Evolutionary conservation across 192 early-diverging fungal species (phyloP).

Genomic region (Umbelopsis isabellina): DNA sequence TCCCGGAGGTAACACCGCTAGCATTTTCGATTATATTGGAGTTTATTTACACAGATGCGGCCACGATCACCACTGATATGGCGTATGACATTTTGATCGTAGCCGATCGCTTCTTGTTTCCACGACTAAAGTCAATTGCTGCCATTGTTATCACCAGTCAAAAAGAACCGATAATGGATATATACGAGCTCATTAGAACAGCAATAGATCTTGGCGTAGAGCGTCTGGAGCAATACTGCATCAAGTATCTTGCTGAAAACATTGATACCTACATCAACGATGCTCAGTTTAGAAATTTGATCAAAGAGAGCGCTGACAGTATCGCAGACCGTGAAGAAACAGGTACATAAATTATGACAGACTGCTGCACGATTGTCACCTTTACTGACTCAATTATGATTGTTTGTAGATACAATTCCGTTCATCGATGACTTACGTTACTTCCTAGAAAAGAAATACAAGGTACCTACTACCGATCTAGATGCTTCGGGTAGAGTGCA

Average conservation of each 20-base stretch:
- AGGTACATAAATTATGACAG: neutral
- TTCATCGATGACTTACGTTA: conserved; percentile 58
- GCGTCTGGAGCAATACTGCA: conserved; percentile 50
- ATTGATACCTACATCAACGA: conserved; percentile 35
- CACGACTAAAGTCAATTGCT: conserved; percentile 45
- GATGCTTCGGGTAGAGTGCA: conserved; percentile 33
- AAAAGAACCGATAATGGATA: conserved; percentile 24
- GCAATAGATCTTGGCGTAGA: conserved; percentile 49
- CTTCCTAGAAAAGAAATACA: conserved; percentile 45
- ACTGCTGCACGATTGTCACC: neutral
- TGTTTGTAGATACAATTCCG: conserved; percentile 48
- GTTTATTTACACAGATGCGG: conserved; percentile 52
- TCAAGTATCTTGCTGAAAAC: conserved; percentile 45
- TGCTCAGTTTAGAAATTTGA: conserved; percentile 35
- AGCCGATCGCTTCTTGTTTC: conserved; percentile 53
- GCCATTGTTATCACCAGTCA: conserved; percentile 43
- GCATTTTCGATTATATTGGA: conserved; percentile 45
- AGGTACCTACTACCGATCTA: conserved; percentile 26
- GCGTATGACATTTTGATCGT: conserved; percentile 47
- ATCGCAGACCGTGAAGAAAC: conserved; percentile 48
- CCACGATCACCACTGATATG: conserved; percentile 24
- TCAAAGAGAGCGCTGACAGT: conserved; percentile 42
- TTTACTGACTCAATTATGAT: neutral
- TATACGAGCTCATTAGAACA: conserved; percentile 37
- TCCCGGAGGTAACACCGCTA: conserved; percentile 17